phyloP scores from a whole-genome alignment of 176 grass and related monocot genomes.

The Leersia perrieri region DNA sequence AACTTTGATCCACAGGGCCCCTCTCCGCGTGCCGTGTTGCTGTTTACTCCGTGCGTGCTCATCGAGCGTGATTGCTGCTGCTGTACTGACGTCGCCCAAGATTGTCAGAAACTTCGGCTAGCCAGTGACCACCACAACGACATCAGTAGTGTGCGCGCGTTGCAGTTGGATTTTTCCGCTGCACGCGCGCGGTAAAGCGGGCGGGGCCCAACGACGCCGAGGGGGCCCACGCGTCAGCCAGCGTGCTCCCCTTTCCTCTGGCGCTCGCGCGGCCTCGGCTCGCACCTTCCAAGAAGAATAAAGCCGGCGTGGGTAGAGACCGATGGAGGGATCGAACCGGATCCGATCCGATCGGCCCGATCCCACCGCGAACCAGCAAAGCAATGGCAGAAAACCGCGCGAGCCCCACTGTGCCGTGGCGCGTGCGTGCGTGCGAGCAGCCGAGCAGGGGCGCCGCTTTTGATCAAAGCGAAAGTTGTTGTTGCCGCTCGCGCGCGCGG shows the following conservation, averaged over 20 bases:
- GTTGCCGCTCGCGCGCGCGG: too few relatives aligned
- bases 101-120: background rate
- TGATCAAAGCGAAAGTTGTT: background rate
- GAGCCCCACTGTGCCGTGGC: too few relatives aligned
- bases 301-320: background rate
- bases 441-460: background rate
- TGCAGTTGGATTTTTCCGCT: background rate
- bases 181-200: background rate
- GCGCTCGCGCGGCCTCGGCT: background rate
- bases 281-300: slow-evolving; percentile 1
- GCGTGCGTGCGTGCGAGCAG: background rate
- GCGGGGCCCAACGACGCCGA: background rate
- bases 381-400: too few relatives aligned
- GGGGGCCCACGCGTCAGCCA: background rate
- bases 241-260: background rate
- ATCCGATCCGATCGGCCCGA: slow-evolving; percentile 4
- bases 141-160: too few relatives aligned
- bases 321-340: slow-evolving; percentile 2
- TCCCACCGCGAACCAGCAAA: background rate
- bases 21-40: background rate
- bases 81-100: background rate
- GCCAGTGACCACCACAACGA: background rate
- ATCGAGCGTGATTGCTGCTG: background rate
- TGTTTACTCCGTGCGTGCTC: background rate
- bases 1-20: background rate